Evolutionary conservation across 164 flowering plant genomes (phyloP).

Genomic region (Chimonanthus praecox): DNA sequence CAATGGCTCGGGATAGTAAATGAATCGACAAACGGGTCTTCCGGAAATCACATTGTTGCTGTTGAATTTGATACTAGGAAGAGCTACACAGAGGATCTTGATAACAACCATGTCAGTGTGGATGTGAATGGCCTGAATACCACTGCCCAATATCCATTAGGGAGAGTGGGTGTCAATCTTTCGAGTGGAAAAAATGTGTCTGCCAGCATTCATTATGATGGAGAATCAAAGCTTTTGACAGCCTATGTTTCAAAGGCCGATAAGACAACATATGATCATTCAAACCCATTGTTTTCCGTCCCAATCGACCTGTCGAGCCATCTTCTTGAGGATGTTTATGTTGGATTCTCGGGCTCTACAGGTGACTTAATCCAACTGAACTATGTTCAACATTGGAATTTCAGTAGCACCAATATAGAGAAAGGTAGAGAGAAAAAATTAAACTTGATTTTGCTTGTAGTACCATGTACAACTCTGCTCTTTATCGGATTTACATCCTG

Average conservation of each 20-base stretch:
- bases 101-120: constrained; percentile 23
- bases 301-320: constrained; percentile 25
- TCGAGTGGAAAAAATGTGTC: constrained; percentile 8
- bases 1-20: constrained; percentile 37
- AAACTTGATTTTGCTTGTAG: constrained; percentile 20
- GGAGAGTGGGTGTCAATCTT: constrained; percentile 17
- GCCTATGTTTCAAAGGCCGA: constrained; percentile 15
- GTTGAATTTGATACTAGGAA: constrained; percentile 27
- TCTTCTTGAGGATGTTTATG: constrained; percentile 8
- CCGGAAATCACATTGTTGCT: constrained; percentile 32
- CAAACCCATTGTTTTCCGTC: constrained; percentile 16
- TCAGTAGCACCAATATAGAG: constrained; percentile 18
- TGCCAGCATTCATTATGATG: constrained; percentile 24
- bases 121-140: constrained; percentile 10
- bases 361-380: constrained; percentile 27
- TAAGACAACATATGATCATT: not conserved
- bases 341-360: constrained; percentile 21
- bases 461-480: constrained; percentile 11
- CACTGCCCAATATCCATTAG: constrained; percentile 15
- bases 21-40: constrained; percentile 7
- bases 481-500: not conserved
- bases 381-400: constrained; percentile 37
- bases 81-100: constrained; percentile 18
- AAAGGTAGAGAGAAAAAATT: not conserved
- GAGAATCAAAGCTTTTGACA: constrained; percentile 9